Conservation (phyloP, 73 alveolate species). For the Vitrella brassicaformis region DNA sequence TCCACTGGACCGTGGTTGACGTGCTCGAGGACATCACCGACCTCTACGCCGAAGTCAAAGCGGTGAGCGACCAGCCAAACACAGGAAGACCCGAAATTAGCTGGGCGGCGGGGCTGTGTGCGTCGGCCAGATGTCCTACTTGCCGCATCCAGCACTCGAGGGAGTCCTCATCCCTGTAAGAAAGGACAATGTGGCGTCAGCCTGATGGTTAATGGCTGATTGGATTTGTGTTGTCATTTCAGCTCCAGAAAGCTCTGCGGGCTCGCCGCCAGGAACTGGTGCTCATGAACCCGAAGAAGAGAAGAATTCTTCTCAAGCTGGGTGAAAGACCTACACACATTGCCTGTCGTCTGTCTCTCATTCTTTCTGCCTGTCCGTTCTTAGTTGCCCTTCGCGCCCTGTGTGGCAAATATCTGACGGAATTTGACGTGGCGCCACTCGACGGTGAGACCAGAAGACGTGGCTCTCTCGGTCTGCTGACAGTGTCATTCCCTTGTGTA, state of each 20-base stretch:
- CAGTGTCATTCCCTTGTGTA: no score
- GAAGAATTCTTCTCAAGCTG: background rate
- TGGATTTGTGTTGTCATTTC: background rate
- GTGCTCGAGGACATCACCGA: background rate
- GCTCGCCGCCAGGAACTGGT: background rate
- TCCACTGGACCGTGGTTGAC: background rate
- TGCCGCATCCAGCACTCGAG: background rate
- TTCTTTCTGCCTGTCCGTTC: no score
- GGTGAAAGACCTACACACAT: no score
- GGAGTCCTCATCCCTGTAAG: no score
- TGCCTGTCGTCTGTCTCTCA: no score
- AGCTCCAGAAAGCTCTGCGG: background rate
- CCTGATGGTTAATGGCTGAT: no score
- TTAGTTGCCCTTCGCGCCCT: background rate
- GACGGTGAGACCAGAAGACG: background rate
- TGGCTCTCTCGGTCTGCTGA: no score
- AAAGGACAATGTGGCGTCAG: no score
- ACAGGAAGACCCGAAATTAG: background rate
- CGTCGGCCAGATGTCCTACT: background rate
- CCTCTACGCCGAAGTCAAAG: background rate
- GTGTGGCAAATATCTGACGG: background rate
- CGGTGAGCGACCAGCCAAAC: background rate
- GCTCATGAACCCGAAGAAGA: background rate
- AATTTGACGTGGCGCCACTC: background rate
- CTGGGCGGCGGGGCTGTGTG: background rate